A percentile compares a stretch with the other conserved stretches of the same genome.
Conservation (phyloP, 495 filamentous ascomycete species). For the Hyaloscypha variabilis region DNA sequence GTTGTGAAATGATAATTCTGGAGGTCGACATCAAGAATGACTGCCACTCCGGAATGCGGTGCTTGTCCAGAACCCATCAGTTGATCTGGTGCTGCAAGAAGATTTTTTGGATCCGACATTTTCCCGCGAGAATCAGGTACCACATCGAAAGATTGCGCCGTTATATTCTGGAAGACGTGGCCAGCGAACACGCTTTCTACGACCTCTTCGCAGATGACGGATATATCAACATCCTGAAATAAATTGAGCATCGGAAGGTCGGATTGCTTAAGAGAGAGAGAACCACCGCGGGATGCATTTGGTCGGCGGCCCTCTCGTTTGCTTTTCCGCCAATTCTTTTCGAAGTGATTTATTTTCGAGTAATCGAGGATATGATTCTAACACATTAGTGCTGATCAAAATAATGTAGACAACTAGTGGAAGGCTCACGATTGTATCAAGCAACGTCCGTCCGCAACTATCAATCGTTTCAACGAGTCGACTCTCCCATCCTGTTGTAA, state of each 20-base stretch:
- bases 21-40: constrained; percentile 65
- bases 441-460: constrained; percentile 72
- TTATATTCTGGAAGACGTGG: constrained; percentile 36
- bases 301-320: constrained; percentile 12
- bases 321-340: constrained; percentile 30
- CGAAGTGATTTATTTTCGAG: constrained; percentile 53
- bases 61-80: constrained; percentile 18
- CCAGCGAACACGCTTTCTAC: constrained; percentile 59
- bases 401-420: background rate
- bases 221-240: constrained; percentile 46
- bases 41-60: constrained; percentile 44
- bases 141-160: constrained; percentile 31
- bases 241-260: constrained; percentile 30
- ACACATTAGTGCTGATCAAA: background rate
- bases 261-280: constrained; percentile 21
- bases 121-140: constrained; percentile 30
- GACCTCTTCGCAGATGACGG: constrained; percentile 54
- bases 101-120: constrained; percentile 22
- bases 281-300: background rate
- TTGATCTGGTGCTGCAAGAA: background rate
- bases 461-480: constrained; percentile 61
- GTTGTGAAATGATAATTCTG: constrained; percentile 64
- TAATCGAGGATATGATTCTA: constrained; percentile 69
- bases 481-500: constrained; percentile 17
- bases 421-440: constrained; percentile 65